Percentiles rank a stretch among this genome's conserved stretches.
Conservation (phyloP, 2,329 filamentous ascomycete genomes). For the Calonectria ilicicola region DNA sequence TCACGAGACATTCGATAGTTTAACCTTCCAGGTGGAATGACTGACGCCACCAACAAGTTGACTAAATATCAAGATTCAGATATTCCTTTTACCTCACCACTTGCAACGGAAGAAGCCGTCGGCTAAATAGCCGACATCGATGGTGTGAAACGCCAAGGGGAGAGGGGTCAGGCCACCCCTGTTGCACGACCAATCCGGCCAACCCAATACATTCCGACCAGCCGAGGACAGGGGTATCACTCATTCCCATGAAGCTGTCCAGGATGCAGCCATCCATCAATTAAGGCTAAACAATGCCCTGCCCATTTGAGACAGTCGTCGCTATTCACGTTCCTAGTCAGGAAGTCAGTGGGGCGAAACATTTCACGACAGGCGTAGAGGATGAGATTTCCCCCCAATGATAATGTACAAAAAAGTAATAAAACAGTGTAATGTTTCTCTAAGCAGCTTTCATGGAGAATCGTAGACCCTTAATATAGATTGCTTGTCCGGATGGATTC, state of each 20-base stretch:
- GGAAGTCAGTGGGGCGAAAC: neutral
- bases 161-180: neutral
- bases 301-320: neutral
- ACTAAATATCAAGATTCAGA: no score
- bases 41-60: no score
- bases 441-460: neutral
- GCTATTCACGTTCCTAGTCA: neutral
- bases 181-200: neutral
- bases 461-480: neutral
- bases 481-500: neutral
- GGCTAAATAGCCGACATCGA: neutral
- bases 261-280: neutral
- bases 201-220: neutral
- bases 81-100: no score
- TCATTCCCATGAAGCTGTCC: neutral
- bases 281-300: neutral
- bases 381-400: slow-evolving; percentile 2
- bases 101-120: neutral
- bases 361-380: neutral
- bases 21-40: no score
- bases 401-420: neutral
- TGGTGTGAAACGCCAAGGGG: neutral
- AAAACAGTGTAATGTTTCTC: neutral
- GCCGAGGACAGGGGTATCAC: neutral
- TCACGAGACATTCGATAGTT: no score